Evolutionary conservation across 2,329 filamentous ascomycete species (phyloP), one percentile per base, ranked within the genome.

Genomic region (Aspergillus sojae): DNA sequence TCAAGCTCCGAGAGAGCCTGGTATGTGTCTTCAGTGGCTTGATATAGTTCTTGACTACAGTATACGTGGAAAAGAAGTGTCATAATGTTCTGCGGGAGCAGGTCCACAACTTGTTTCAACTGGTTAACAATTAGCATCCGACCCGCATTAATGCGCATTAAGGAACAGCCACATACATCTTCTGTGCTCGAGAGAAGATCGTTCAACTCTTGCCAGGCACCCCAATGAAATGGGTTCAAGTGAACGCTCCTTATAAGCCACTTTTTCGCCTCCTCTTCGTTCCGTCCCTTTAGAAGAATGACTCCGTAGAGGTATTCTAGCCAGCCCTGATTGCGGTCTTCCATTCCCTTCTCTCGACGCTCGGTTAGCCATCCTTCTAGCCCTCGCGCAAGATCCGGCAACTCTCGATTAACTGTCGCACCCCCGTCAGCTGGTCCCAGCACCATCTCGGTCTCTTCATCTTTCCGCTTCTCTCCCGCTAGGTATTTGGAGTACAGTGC

Each of bases 391-490:
- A 98, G 87, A 0, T 86, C 84, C 2, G 91, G 84, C 34, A 99
- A 81, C 75, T 98, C 93, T 76, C 93, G 93, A 77, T 99, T 99
- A 63, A 88, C 80, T 1, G 92, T 91, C 36, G 89, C 89, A 1
- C 94, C 93, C 16, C 93, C 89, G 78, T 99, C 95, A 63, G 94
- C 89, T 1, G 95, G 94, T 0, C 95, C 95, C 79, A 98, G 88
- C 57, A 99, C 92, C 91, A 97, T 97, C 80, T 99, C 95, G 26
- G 92, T 93, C 62, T 98, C 94, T 78, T 99, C 95, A 71, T 97
- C 92, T 78, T 94, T 97, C 68, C 92, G 89, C 83, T 98, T 97
- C 82, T 99, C 95, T 1, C 95, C 95, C 0, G 94, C 91, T 67
- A 98, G 87, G 74, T 94, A 93, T 74, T 94, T 96, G 52, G 95